phyloP scores from a whole-genome alignment of 176 grass and related monocot genomes.

The Leersia perrieri region DNA sequence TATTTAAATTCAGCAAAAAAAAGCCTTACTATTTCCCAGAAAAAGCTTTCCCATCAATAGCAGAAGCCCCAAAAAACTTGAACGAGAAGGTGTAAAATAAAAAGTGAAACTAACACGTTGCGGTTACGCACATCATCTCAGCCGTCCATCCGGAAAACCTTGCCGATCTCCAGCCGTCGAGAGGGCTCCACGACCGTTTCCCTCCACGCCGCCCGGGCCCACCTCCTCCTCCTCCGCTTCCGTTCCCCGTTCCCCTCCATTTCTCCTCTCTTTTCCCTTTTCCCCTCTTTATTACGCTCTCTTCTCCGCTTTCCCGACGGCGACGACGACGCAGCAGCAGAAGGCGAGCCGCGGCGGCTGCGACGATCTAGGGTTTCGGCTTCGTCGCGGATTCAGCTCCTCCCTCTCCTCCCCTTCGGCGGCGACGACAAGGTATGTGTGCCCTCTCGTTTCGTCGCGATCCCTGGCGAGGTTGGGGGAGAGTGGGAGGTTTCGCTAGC shows the following conservation, averaged over 20 bases:
- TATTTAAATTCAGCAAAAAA: neutral
- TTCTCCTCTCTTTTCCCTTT: neutral
- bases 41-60: slow-evolving; percentile 26
- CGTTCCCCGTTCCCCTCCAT: neutral
- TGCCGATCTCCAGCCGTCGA: neutral
- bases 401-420: neutral
- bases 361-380: slow-evolving; percentile 4
- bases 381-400: too few species aligned
- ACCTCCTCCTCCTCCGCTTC: neutral
- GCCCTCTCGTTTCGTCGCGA: neutral
- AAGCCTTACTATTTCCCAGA: neutral
- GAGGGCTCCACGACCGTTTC: neutral
- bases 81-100: neutral
- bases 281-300: neutral
- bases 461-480: neutral
- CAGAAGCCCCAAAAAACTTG: neutral
- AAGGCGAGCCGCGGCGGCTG: neutral
- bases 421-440: neutral
- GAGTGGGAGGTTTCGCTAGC: neutral
- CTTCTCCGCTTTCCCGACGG: neutral
- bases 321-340: slow-evolving; percentile 30
- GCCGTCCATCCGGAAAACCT: neutral
- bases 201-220: neutral
- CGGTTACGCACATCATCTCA: neutral
- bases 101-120: neutral